These are phyloP conservation scores for Cadophora luteo-olivacea DNA, from an alignment of 2,329 filamentous ascomycete species.

Conservation along the genomic window DNA sequence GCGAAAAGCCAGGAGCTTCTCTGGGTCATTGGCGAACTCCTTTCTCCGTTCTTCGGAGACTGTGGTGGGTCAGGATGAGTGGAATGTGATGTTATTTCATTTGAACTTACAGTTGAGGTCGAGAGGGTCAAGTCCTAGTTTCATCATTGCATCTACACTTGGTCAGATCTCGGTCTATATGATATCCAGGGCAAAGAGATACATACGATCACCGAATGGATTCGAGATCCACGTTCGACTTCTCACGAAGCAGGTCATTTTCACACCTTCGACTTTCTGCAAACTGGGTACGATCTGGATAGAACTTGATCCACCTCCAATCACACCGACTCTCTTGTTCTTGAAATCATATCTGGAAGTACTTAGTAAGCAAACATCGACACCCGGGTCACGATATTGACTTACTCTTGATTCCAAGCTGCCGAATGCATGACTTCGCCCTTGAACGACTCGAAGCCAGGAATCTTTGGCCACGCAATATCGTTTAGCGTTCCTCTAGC, in stretches of 20 bases:
- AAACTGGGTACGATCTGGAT: constrained; percentile 60
- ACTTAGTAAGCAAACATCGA: constrained; percentile 16
- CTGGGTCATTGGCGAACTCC: constrained; percentile 48
- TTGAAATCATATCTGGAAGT: constrained; percentile 53
- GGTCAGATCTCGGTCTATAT: not conserved
- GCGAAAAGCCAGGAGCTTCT: constrained; percentile 49
- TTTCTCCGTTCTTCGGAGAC: constrained; percentile 52
- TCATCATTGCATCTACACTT: constrained; percentile 46
- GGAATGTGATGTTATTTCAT: not conserved
- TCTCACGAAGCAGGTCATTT: constrained; percentile 55
- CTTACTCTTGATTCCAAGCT: constrained; percentile 54
- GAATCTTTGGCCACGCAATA: constrained; percentile 67
- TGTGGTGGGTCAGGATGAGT: constrained; percentile 4
- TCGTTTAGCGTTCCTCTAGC: constrained; percentile 71
- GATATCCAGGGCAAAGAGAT: not conserved
- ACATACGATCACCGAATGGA: constrained; percentile 51
- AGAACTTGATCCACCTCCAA: constrained; percentile 59
- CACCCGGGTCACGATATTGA: not conserved
- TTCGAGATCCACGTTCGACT: constrained; percentile 58
- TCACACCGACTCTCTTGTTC: constrained; percentile 56
- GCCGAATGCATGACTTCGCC: constrained; percentile 66
- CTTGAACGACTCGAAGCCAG: constrained; percentile 55
- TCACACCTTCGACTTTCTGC: constrained; percentile 52
- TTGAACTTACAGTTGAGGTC: constrained; percentile 46
- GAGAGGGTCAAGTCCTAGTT: constrained; percentile 51